A percentile compares a stretch with the other conserved stretches of the same genome.
Conservation (phyloP, 805 yeast species). For the Monosporozyma aerobia region DNA sequence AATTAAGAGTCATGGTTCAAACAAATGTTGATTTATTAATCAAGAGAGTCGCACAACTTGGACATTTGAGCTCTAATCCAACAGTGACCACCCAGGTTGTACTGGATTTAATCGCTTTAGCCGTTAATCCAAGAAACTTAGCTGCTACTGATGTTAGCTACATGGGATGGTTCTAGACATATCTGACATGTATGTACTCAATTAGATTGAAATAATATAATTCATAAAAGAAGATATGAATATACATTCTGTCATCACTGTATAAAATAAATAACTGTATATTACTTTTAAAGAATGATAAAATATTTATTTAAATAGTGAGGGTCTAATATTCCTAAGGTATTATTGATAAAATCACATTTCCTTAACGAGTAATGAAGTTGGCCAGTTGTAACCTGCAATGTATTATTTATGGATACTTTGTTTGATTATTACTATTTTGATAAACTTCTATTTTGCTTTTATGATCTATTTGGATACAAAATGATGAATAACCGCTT, state of each 20-base stretch:
- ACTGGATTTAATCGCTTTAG: conserved; percentile 83
- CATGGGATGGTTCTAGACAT: conserved; percentile 76
- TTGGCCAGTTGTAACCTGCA: too few relatives aligned
- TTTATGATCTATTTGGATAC: too few relatives aligned
- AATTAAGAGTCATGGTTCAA: conserved; percentile 75
- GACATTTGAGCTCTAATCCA: conserved; percentile 47
- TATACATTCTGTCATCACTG: background rate
- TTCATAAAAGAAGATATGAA: background rate
- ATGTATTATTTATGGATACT: too few relatives aligned
- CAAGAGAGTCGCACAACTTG: conserved; percentile 69
- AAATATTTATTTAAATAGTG: background rate
- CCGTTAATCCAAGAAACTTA: conserved; percentile 87
- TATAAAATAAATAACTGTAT: background rate
- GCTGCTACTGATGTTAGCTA: conserved; percentile 88
- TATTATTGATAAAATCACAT: background rate
- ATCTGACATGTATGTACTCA: background rate
- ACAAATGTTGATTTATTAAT: conserved; percentile 79
- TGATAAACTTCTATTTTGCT: too few relatives aligned
- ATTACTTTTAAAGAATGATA: background rate
- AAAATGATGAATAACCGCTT: too few relatives aligned
- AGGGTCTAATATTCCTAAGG: background rate
- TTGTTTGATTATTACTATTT: too few relatives aligned
- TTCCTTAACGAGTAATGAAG: too few relatives aligned
- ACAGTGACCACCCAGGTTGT: conserved; percentile 78
- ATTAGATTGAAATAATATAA: too few relatives aligned